Evolutionary conservation across 2,329 filamentous ascomycete species (phyloP).

Genomic region (Epichloe brachyelytri): DNA sequence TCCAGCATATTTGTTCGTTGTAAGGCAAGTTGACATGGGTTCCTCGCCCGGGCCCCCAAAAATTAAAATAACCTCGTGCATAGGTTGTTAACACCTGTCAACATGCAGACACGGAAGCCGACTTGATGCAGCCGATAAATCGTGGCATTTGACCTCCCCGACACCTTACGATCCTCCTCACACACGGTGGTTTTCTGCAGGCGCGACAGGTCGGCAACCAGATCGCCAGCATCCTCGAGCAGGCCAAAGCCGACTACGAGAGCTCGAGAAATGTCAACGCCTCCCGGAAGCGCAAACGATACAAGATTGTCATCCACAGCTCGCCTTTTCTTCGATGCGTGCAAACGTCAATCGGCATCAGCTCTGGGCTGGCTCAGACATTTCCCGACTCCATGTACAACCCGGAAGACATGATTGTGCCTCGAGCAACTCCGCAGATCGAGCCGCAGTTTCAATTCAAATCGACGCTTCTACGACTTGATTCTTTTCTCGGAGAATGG

Average conservation of each 20-base stretch:
- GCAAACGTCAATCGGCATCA: constrained; percentile 81
- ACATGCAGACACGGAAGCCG: constrained; percentile 68
- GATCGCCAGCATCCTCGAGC: constrained; percentile 60
- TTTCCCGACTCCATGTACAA: constrained; percentile 19
- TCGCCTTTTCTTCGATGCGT: constrained; percentile 92
- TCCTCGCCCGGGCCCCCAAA: background rate
- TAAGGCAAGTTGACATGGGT: constrained; percentile 20
- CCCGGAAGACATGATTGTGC: constrained; percentile 22
- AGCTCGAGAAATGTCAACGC: constrained; percentile 12
- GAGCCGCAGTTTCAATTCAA: constrained; percentile 23
- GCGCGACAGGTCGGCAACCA: constrained; percentile 67
- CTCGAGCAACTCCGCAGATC: constrained; percentile 16
- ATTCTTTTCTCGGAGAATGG: constrained; percentile 94
- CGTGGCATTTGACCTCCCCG: constrained; percentile 87
- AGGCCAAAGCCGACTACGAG: constrained; percentile 33
- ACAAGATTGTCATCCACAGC: constrained; percentile 75
- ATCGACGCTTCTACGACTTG: constrained; percentile 61
- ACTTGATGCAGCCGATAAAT: constrained; percentile 85
- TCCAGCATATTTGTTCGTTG: constrained; percentile 30
- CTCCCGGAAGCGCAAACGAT: constrained; percentile 39
- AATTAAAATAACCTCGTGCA: background rate
- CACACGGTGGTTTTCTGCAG: constrained; percentile 88
- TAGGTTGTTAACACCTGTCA: background rate
- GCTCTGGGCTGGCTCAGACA: constrained; percentile 63
- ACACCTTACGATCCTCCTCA: constrained; percentile 93